phyloP scores from a whole-genome alignment of 257 asterid genomes.

The Linaria vulgaris region DNA sequence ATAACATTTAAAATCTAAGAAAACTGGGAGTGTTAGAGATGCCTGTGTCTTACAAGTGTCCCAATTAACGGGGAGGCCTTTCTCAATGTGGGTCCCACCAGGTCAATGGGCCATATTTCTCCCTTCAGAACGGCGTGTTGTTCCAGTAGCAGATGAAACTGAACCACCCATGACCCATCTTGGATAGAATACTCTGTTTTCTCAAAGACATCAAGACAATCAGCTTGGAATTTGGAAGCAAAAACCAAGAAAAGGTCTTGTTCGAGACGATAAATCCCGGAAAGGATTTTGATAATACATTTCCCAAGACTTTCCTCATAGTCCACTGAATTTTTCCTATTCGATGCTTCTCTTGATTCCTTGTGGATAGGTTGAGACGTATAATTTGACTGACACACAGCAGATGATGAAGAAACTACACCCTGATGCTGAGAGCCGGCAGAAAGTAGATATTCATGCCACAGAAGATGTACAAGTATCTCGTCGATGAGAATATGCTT shows the following conservation, averaged over 20 bases:
- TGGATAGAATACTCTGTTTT: conserved; percentile 46
- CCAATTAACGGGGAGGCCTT: conserved; percentile 56
- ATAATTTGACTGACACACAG: conserved; percentile 36
- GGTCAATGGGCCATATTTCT: conserved; percentile 81
- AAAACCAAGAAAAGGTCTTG: conserved; percentile 56
- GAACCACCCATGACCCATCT: conserved; percentile 50
- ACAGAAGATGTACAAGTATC: conserved; percentile 64
- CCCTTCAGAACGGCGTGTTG: conserved; percentile 63
- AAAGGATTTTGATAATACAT: conserved; percentile 77
- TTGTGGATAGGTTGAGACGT: conserved; percentile 37
- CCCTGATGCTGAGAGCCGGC: conserved; percentile 48
- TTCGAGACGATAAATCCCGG: conserved; percentile 50
- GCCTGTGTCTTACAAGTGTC: conserved; percentile 57
- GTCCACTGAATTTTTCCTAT: conserved; percentile 45
- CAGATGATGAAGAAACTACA: conserved; percentile 27
- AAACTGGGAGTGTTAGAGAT: conserved; percentile 16
- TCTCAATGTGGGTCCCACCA: conserved; percentile 71
- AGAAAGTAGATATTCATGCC: conserved; percentile 68
- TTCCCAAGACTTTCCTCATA: conserved; percentile 69
- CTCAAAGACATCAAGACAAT: conserved; percentile 60
- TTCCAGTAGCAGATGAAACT: conserved; percentile 59
- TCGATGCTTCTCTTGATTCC: conserved; percentile 55
- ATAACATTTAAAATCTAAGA: conserved; percentile 11
- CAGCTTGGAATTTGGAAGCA: conserved; percentile 60
- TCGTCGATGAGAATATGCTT: conserved; percentile 54